Base-by-base conservation (phyloP, 2,329 filamentous ascomycete species). In the Cercospora zeina region DNA sequence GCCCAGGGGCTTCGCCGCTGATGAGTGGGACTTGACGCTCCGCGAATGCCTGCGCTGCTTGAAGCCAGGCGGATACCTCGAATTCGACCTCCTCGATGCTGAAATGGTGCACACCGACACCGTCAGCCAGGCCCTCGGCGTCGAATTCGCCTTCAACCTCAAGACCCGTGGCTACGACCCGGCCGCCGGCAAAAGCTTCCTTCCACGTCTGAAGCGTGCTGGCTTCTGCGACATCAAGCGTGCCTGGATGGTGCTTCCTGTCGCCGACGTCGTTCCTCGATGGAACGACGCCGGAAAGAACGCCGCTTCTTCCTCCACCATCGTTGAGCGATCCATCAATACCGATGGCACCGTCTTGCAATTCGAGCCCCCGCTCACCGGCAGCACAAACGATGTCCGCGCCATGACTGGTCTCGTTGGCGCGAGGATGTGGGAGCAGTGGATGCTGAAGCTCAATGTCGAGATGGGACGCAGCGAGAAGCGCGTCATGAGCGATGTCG, bases 371-470 rank as follows among this genome's bases (percentile, higher is more conserved):
- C 71, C 72, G 7, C 64, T 74, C 47, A 73, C 72, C 19, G 75
- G 75, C 33, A 74, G 69, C 54, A 75, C 74, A 8, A 65, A 66
- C 24, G 73, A 74, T 50, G 73, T 75, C n/a, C 69, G 71, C 19
- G 74, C 73, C 42, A 81, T 96, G 67, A 89, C 90, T 11, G 93
- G 93, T 19, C 79, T 97, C 42, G 86, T 93, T 0, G 95, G 91
- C 4, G 88, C 89, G 27, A 95, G 92, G 87, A 87, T 88, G 74
- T 99, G 93, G 93, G 95, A 99, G 83, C 89, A 91, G 75, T 99
- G 95, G 95, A 84, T 97, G 75, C 79, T 97, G 68, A 90, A 91
- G 72, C 84, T 93, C 71, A 90, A 95, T 78, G 85, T 88, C 78
- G 93, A 97, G 80, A 95, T 91, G 72, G 89, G 90, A 27, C 87